Evolutionary conservation across 2,329 filamentous ascomycete species (phyloP).

Genomic region (Epichloe gansuensis): DNA sequence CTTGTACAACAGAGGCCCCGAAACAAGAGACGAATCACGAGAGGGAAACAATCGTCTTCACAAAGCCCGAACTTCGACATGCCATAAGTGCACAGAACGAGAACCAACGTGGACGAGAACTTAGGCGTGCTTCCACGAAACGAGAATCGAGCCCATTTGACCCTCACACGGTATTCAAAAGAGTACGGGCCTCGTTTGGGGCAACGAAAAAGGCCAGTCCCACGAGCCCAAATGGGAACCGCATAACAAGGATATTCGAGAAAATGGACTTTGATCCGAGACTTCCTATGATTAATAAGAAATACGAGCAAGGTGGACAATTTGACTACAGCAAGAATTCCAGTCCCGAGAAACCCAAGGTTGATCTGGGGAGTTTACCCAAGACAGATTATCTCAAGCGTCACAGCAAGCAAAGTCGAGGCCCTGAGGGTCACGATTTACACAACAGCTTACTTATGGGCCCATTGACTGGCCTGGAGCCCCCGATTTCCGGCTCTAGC

Average conservation of each 20-base stretch:
- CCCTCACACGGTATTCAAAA: conserved; percentile 45
- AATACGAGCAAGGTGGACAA: conserved; percentile 43
- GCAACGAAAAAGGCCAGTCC: conserved; percentile 11
- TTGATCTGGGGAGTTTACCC: conserved; percentile 24
- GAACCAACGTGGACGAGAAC: conserved; percentile 20
- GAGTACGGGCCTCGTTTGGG: conserved; percentile 35
- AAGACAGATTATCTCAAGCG: conserved; percentile 36
- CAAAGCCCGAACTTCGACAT: conserved; percentile 47
- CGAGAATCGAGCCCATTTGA: conserved; percentile 44
- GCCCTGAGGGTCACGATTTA: conserved; percentile 16
- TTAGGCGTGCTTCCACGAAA: conserved; percentile 26
- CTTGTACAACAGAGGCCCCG: conserved; percentile 7
- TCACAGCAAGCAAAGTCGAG: conserved; percentile 29
- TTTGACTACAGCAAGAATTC: conserved; percentile 32
- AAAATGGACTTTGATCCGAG: conserved; percentile 41
- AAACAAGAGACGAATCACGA: conserved; percentile 10
- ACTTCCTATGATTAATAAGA: conserved; percentile 41
- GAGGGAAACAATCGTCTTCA: conserved; percentile 30
- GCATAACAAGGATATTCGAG: conserved; percentile 37
- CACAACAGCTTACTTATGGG: conserved; percentile 15
- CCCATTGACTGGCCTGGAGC: conserved; percentile 15
- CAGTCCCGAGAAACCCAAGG: conserved; percentile 17
- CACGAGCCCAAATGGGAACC: conserved; percentile 12
- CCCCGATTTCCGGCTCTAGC: conserved; percentile 17
- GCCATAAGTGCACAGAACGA: conserved; percentile 40